These are phyloP conservation scores for Fusarium sp. DNA, from an alignment of 2,329 filamentous ascomycete genomes.

Conservation along the genomic window DNA sequence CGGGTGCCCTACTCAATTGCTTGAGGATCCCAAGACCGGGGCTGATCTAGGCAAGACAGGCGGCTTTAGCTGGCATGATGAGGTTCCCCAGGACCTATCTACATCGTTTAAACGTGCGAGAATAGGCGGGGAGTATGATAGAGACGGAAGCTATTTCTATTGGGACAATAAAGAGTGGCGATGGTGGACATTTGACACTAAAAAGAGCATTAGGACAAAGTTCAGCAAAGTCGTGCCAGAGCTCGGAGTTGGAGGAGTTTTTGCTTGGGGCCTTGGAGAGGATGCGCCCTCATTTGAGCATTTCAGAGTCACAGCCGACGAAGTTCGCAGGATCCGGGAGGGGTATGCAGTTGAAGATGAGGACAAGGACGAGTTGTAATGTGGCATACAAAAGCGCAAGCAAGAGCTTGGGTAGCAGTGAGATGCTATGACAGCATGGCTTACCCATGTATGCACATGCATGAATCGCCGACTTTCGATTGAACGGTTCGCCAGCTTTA, in stretches of 20 bases:
- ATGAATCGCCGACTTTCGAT: conserved; percentile 6
- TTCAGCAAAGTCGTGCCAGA: conserved; percentile 68
- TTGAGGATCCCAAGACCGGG: conserved; percentile 70
- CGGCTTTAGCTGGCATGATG: conserved; percentile 70
- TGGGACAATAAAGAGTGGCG: conserved; percentile 69
- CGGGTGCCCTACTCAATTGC: conserved; percentile 65
- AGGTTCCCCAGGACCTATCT: conserved; percentile 63
- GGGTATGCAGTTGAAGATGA: not conserved
- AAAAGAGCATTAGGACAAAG: conserved; percentile 70
- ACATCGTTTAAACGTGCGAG: conserved; percentile 69
- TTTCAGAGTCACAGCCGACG: conserved; percentile 51
- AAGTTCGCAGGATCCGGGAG: conserved; percentile 33
- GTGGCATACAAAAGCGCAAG: not conserved
- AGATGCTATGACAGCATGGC: conserved; percentile 14
- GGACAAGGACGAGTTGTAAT: conserved; percentile 48
- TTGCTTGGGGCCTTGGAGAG: conserved; percentile 81
- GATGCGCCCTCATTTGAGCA: conserved; percentile 63
- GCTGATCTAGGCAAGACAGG: conserved; percentile 68
- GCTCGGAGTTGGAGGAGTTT: conserved; percentile 73
- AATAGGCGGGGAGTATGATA: conserved; percentile 59
- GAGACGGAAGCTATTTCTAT: conserved; percentile 77
- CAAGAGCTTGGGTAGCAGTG: not conserved
- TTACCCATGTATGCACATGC: conserved; percentile 14
- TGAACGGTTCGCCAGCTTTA: conserved; percentile 5
- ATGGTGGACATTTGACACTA: conserved; percentile 82